These are phyloP conservation scores for Cladosporium sp. DNA, from an alignment of 2,329 filamentous ascomycete genomes.

Conservation along the genomic window DNA sequence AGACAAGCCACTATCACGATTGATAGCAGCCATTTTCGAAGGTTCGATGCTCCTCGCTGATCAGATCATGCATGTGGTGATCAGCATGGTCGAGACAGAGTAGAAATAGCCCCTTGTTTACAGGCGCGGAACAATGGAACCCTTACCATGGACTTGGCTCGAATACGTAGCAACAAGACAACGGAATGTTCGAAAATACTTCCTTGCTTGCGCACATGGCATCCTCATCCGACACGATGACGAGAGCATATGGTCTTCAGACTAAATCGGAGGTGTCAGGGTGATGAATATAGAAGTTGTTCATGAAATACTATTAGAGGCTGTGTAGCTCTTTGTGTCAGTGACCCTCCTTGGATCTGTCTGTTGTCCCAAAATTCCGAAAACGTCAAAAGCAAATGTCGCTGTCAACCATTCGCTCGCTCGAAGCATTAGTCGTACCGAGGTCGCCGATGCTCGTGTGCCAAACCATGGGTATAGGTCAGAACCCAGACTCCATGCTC, in stretches of 20 bases:
- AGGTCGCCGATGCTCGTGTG: not conserved
- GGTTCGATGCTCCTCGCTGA: not conserved
- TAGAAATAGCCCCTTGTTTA: not conserved
- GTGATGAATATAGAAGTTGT: not conserved
- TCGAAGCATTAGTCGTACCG: not conserved
- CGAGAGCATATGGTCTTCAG: not conserved
- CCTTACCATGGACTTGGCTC: not conserved
- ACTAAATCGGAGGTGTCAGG: not conserved
- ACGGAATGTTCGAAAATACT: constrained; percentile 4
- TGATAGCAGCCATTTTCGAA: not conserved
- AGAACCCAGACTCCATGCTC: constrained; percentile 6
- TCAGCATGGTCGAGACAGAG: not conserved
- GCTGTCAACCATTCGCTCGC: not conserved
- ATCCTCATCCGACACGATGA: not conserved
- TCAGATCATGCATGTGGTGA: not conserved
- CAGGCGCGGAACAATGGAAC: constrained; percentile 1
- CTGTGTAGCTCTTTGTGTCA: constrained; percentile 11
- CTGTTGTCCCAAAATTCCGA: not conserved
- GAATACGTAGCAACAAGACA: constrained; percentile 11
- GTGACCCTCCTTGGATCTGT: not conserved
- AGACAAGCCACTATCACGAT: not conserved
- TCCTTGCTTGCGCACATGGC: constrained; percentile 2
- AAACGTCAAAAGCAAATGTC: not conserved
- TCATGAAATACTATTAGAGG: constrained; percentile 9
- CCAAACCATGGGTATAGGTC: not conserved